Percentiles rank a stretch among this genome's conserved stretches.
phyloP scores from a whole-genome alignment of 148 eudicot genomes.

The Amaranthus palmeri region DNA sequence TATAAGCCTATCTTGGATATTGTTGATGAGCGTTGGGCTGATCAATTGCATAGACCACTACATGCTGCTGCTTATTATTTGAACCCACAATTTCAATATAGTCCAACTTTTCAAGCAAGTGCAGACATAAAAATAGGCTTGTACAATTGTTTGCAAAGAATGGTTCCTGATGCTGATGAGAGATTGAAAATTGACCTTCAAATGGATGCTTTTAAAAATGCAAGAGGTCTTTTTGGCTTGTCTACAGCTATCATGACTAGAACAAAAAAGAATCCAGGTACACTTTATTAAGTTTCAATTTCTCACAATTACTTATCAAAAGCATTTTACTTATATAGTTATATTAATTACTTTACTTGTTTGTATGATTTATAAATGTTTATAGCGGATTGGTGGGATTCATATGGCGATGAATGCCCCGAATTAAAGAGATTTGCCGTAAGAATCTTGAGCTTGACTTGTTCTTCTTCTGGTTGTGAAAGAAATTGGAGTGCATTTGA shows the following conservation, averaged over 20 bases:
- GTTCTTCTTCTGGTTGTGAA: too few species aligned
- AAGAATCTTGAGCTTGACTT: not conserved
- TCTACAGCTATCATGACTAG: not conserved
- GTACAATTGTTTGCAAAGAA: conserved; percentile 7
- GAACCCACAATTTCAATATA: not conserved
- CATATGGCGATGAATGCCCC: conserved; percentile 13
- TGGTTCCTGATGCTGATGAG: not conserved
- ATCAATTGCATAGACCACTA: conserved; percentile 7
- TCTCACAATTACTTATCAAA: not conserved
- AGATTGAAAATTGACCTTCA: not conserved
- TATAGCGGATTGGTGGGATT: not conserved
- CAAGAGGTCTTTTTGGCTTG: not conserved
- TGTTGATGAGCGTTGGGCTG: not conserved
- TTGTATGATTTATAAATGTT: too few species aligned
- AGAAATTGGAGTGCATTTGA: too few species aligned
- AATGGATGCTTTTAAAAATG: not conserved
- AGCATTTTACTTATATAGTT: too few species aligned
- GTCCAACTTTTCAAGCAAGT: not conserved
- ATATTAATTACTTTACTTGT: not conserved
- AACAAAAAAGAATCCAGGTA: conserved; percentile 1
- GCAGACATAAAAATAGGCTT: conserved; percentile 7
- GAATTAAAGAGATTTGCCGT: not conserved
- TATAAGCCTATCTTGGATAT: not conserved
- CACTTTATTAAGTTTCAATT: not conserved
- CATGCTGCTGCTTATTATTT: too few species aligned